Evolutionary conservation across 306 rosid genomes (phyloP), one percentile per base, ranked within the genome.

Genomic region (Lathyrus sativus): DNA sequence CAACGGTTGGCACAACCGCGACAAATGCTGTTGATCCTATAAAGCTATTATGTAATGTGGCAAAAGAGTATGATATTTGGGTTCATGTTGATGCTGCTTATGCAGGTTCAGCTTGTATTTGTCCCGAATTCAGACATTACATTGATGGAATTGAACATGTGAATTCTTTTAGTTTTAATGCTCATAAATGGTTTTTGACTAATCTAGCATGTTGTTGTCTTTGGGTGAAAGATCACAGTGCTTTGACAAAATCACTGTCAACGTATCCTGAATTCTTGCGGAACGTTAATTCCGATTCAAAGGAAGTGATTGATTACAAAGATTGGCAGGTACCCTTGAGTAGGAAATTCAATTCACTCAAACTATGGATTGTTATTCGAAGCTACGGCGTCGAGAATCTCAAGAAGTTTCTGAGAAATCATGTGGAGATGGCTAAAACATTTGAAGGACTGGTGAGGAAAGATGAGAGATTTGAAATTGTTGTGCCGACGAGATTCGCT

Each of bases 81-180:
- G 64, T 85, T 73, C 93, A 88, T 58, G 82, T 88, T 61, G 93
- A 88, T 50, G 88, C 90, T 48, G 93, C 93, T 15, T 87, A 85
- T 53, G 88, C 85, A 4, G 93, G 90, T 7, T 60, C 86, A 68
- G 84, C 83, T 0, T 81, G 88, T 35, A 85, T 83, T 46, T 85
- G 95, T 28, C 88, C 95, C 2, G 95, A 85, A 82, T 81, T 85
- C 14, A 67, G 90, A 60, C 83, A 79, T 19, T 61, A 68, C 11
- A 62, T 88, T 28, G 72, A 83, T 35, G 90, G 88, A 0, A 61
- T 85, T 3, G 90, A 85, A 10, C 60, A 67, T 22, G 84, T 74
- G 6, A 58, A 81, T 42, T 88, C 90, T 0, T 71, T 88, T 31
- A 85, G 95, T 67, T 14, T 88, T n/a, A 83, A 84, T 55, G 87